phyloP scores from a whole-genome alignment of 306 rosid genomes.

The Lupinus albus region DNA sequence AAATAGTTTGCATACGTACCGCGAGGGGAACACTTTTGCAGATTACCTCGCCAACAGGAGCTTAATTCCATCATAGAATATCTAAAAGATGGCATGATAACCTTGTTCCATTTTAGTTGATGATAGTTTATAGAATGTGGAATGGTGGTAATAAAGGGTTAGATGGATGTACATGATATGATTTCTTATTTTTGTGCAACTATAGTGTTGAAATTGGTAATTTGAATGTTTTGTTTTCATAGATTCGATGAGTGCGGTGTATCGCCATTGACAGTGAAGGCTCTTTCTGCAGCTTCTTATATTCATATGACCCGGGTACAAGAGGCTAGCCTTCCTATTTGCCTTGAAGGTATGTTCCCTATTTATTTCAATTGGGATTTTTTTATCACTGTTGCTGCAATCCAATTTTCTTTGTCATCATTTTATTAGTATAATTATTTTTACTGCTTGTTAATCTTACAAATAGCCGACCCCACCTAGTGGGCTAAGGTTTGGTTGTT shows the following conservation, averaged over 20 bases:
- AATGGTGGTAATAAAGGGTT: neutral
- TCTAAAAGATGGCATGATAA: too few relatives aligned
- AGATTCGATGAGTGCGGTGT: slow-evolving; percentile 86
- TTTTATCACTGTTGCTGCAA: neutral
- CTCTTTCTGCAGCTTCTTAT: slow-evolving; percentile 79
- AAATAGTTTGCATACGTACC: too few relatives aligned
- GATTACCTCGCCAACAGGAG: too few relatives aligned
- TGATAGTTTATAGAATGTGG: neutral
- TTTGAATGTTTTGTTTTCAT: slow-evolving; percentile 38
- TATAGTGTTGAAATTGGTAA: slow-evolving; percentile 7
- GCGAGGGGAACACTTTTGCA: too few relatives aligned
- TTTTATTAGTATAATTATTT: too few relatives aligned
- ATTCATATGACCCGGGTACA: slow-evolving; percentile 78
- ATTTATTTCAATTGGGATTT: slow-evolving; percentile 17
- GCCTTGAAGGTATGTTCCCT: slow-evolving; percentile 73
- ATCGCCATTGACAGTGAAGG: slow-evolving; percentile 75
- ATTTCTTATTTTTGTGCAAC: slow-evolving; percentile 11
- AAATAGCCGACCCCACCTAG: too few relatives aligned
- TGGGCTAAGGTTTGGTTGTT: too few relatives aligned
- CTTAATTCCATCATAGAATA: too few relatives aligned
- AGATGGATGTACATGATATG: slow-evolving; percentile 10
- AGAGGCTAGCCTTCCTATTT: slow-evolving; percentile 68
- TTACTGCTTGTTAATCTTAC: neutral
- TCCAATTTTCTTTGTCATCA: neutral
- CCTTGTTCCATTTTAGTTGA: too few relatives aligned